Percentiles rank a stretch among this genome's conserved stretches.
These are phyloP conservation scores for Salicornia ramosissima DNA, from an alignment of 148 eudicot species.

Conservation along the genomic window DNA sequence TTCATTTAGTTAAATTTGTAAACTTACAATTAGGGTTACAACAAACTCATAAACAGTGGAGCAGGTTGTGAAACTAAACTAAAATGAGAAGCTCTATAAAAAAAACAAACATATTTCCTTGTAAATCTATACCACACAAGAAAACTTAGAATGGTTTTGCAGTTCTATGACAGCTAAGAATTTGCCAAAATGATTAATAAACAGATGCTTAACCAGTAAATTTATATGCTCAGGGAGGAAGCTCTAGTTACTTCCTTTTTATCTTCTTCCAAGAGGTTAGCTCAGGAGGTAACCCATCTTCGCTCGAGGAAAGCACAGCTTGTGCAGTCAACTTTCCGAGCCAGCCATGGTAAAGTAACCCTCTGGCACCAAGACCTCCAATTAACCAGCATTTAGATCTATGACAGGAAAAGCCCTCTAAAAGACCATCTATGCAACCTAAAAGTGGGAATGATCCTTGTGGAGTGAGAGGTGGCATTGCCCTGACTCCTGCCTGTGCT, in stretches of 20 bases:
- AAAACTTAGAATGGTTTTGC: neutral
- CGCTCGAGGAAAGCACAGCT: slow-evolving; percentile 67
- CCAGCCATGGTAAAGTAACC: slow-evolving; percentile 84
- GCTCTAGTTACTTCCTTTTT: slow-evolving; percentile 12
- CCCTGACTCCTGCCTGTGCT: slow-evolving; percentile 82
- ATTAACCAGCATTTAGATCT: slow-evolving; percentile 70
- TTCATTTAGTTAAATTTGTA: neutral
- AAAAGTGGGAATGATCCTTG: slow-evolving; percentile 81
- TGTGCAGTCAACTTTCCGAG: slow-evolving; percentile 73
- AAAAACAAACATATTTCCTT: neutral
- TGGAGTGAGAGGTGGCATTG: slow-evolving; percentile 81
- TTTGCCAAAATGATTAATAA: neutral
- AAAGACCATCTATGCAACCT: slow-evolving; percentile 61
- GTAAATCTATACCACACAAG: neutral
- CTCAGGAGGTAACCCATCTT: slow-evolving; percentile 61
- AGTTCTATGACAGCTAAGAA: neutral
- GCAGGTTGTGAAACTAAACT: neutral
- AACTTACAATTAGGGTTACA: neutral
- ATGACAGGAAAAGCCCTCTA: slow-evolving; percentile 22
- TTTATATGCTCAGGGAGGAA: neutral
- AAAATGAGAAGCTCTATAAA: neutral
- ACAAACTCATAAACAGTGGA: neutral
- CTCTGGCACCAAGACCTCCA: slow-evolving; percentile 90
- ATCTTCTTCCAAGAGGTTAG: slow-evolving; percentile 65
- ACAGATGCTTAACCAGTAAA: neutral